Percentiles rank a stretch among this genome's conserved stretches.
Conservation (phyloP, 2,329 filamentous ascomycete genomes). For the Nemania serpens region DNA sequence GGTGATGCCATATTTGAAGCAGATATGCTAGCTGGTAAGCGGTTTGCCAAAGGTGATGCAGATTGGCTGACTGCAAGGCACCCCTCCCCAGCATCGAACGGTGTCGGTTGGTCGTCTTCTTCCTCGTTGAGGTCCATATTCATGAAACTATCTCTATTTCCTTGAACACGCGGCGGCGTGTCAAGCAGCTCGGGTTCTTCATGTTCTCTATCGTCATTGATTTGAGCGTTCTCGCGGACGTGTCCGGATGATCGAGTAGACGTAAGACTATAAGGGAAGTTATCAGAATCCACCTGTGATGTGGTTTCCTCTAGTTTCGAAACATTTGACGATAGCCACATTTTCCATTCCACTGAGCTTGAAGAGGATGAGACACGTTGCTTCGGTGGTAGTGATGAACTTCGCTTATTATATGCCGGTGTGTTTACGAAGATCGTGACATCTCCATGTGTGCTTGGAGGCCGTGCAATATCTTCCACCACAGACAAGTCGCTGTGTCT, state of each 20-base stretch:
- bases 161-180: neutral
- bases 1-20: neutral
- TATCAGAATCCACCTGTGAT: slow-evolving; percentile 6
- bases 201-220: slow-evolving; percentile 46
- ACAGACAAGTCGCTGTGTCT: slow-evolving; percentile 21
- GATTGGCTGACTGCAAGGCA: neutral
- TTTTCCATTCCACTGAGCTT: slow-evolving; percentile 57
- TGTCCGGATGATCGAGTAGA: slow-evolving; percentile 44
- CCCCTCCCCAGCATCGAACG: slow-evolving; percentile 22
- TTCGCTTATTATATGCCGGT: slow-evolving; percentile 36
- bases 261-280: slow-evolving; percentile 27
- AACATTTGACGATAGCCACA: slow-evolving; percentile 57
- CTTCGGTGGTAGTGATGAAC: slow-evolving; percentile 29
- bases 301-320: slow-evolving; percentile 50
- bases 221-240: slow-evolving; percentile 56
- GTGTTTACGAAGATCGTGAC: slow-evolving; percentile 43
- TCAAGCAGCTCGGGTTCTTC: neutral
- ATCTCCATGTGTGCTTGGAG: slow-evolving; percentile 38
- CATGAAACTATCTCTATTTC: neutral
- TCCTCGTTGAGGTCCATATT: neutral
- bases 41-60: neutral
- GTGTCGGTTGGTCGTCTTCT: slow-evolving; percentile 11
- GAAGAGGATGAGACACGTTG: slow-evolving; percentile 42
- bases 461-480: slow-evolving; percentile 26
- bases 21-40: neutral